phyloP scores from a whole-genome alignment of 176 grass and related monocot species.

The Puya raimondii region DNA sequence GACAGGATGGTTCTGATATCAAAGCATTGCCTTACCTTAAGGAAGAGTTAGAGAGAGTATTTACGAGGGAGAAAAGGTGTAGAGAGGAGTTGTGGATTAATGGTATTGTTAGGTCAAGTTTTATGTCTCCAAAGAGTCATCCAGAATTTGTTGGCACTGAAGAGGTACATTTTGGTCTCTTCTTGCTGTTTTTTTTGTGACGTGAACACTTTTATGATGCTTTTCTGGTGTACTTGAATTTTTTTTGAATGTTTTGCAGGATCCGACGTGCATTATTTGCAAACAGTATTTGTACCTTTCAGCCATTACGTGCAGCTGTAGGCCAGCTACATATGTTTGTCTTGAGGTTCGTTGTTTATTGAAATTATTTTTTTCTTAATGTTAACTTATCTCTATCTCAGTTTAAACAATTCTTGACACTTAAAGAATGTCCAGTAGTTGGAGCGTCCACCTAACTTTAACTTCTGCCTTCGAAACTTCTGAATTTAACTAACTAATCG shows the following conservation, averaged over 20 bases:
- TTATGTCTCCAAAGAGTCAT: conserved; percentile 44
- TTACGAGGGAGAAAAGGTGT: conserved; percentile 57
- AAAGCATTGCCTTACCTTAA: conserved; percentile 56
- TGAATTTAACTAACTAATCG: no score
- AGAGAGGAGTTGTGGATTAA: conserved; percentile 71
- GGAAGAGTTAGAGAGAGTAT: conserved; percentile 61
- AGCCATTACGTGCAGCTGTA: conserved; percentile 61
- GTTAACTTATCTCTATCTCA: neutral
- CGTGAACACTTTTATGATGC: conserved; percentile 8
- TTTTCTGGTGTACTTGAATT: conserved; percentile 19
- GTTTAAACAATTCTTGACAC: neutral
- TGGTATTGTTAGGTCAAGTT: conserved; percentile 62
- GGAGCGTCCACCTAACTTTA: no score
- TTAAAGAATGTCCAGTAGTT: no score
- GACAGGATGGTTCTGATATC: conserved; percentile 43
- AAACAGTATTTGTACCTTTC: conserved; percentile 90
- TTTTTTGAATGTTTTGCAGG: conserved; percentile 39
- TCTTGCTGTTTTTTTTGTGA: neutral
- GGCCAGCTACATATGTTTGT: conserved; percentile 63
- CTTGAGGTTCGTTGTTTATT: conserved; percentile 45
- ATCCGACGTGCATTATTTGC: conserved; percentile 80
- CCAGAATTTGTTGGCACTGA: conserved; percentile 70
- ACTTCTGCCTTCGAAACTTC: no score
- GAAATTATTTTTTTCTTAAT: conserved; percentile 17
- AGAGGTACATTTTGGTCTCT: conserved; percentile 43